phyloP scores from a whole-genome alignment of 2,329 filamentous ascomycete genomes.

The Sarocladium oryzae region DNA sequence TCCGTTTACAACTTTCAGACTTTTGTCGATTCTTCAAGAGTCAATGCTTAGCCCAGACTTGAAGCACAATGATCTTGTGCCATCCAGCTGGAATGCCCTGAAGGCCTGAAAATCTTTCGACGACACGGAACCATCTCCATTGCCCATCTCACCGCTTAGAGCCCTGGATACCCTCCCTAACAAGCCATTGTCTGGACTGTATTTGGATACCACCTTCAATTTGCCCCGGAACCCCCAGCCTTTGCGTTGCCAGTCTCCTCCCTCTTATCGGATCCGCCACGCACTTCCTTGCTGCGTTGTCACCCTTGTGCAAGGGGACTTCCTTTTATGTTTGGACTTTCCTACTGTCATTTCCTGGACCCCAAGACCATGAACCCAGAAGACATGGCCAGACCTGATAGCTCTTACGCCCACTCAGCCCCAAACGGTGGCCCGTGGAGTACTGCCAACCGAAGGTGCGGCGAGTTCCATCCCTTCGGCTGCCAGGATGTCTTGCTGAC shows the following conservation, averaged over 20 bases:
- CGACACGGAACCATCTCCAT: not conserved
- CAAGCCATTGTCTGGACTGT: not conserved
- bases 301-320: not conserved
- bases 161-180: not conserved
- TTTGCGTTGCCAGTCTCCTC: not conserved
- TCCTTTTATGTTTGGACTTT: not conserved
- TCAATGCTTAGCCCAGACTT: not conserved
- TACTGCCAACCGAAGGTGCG: constrained; percentile 44
- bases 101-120: constrained; percentile 1
- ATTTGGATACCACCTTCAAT: not conserved
- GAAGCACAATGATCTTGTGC: constrained; percentile 8
- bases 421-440: constrained; percentile 44
- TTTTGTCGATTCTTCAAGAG: not conserved
- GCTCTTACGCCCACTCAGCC: constrained; percentile 40
- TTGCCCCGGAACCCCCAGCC: not conserved
- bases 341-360: not conserved
- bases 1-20: not conserved
- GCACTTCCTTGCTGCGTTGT: not conserved
- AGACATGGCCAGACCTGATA: constrained; percentile 41
- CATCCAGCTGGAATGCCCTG: constrained; percentile 3
- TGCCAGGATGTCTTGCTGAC: not conserved
- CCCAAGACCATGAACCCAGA: constrained; percentile 25
- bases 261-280: not conserved
- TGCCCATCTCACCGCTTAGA: not conserved
- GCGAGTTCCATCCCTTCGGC: constrained; percentile 15